phyloP scores from a whole-genome alignment of 805 yeast genomes.

The Myxozyma monticola region DNA sequence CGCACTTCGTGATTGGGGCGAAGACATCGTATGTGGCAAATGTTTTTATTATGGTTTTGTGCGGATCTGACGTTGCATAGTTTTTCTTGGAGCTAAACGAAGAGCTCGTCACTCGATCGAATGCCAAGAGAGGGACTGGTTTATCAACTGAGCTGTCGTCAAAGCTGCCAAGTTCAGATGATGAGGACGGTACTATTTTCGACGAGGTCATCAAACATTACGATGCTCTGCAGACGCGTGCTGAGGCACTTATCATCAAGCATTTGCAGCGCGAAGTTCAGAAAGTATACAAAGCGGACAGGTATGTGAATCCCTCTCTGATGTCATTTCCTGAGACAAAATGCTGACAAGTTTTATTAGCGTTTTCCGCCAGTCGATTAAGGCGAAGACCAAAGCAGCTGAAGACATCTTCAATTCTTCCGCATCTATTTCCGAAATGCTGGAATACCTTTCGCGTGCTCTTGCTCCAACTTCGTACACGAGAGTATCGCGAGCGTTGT shows the following conservation, averaged over 20 bases:
- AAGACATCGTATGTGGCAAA: constrained; percentile 35
- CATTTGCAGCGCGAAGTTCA: constrained; percentile 36
- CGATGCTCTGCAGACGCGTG: constrained; percentile 37
- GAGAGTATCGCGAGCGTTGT: constrained; percentile 16
- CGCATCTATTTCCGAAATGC: constrained; percentile 16
- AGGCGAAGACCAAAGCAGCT: constrained; percentile 12
- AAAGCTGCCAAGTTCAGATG: constrained; percentile 26
- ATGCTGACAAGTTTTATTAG: background rate
- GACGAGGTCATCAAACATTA: constrained; percentile 47
- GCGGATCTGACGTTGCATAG: constrained; percentile 8
- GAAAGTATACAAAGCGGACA: constrained; percentile 16
- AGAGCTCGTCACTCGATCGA: constrained; percentile 35
- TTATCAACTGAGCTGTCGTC: background rate
- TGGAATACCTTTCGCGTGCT: constrained; percentile 18
- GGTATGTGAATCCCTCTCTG: background rate
- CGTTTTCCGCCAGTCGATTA: constrained; percentile 16
- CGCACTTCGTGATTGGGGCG: constrained; percentile 47
- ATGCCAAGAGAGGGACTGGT: constrained; percentile 5
- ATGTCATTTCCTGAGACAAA: background rate
- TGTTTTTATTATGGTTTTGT: background rate
- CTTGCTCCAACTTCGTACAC: constrained; percentile 15
- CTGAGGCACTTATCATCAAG: constrained; percentile 36
- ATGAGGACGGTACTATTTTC: constrained; percentile 44
- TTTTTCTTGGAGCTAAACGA: constrained; percentile 48
- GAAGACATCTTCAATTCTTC: constrained; percentile 14